Conservation (phyloP, 2,329 filamentous ascomycete genomes). For the Curvularia hawaiiensis region DNA sequence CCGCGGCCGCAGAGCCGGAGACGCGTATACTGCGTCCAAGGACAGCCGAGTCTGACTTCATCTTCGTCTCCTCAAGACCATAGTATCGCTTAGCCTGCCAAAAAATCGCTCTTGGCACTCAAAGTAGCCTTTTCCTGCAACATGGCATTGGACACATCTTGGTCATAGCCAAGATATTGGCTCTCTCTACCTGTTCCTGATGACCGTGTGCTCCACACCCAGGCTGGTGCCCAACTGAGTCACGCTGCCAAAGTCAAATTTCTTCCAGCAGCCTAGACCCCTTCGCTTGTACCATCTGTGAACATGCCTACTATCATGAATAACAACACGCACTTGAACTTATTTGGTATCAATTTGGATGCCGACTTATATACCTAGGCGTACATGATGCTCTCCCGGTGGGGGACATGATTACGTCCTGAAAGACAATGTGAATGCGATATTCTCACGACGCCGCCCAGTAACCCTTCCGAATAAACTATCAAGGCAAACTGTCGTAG, state of each 20-base stretch:
- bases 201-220: background rate
- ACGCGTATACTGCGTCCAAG: too few species aligned
- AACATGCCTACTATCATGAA: background rate
- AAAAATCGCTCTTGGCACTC: slow-evolving; percentile 10
- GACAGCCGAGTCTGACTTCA: background rate
- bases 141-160: slow-evolving; percentile 3
- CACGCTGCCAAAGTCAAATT: background rate
- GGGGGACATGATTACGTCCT: slow-evolving; percentile 2
- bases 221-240: background rate
- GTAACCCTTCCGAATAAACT: slow-evolving; percentile 9
- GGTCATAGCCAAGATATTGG: slow-evolving; percentile 9
- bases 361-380: slow-evolving; percentile 4
- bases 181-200: background rate
- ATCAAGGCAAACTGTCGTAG: slow-evolving; percentile 14
- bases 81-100: slow-evolving; percentile 10
- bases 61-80: background rate
- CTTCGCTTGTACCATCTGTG: background rate
- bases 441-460: slow-evolving; percentile 14
- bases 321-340: background rate
- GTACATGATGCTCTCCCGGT: slow-evolving; percentile 10
- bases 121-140: slow-evolving; percentile 2
- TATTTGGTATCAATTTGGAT: slow-evolving; percentile 8
- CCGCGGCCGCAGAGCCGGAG: background rate
- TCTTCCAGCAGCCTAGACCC: background rate
- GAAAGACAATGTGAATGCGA: slow-evolving; percentile 2